A percentile compares a stretch with the other conserved stretches of the same genome.
Evolutionary conservation across 1,284 basidiomycete genomes (phyloP).

Genomic region (Pterulicium gracile): DNA sequence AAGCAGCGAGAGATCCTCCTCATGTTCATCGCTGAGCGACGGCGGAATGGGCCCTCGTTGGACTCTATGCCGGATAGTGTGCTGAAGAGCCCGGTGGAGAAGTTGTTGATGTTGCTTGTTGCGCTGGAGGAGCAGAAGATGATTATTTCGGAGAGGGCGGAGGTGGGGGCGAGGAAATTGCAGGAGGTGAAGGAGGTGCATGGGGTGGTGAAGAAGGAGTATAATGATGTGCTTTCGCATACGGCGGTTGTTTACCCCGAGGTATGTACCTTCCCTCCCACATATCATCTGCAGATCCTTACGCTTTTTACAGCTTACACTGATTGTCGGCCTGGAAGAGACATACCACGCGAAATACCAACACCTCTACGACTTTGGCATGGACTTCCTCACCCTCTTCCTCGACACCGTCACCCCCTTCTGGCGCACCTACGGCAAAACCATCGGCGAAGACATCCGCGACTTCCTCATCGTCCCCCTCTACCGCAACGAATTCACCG

Average conservation of each 20-base stretch:
- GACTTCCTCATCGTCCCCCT: slow-evolving; percentile 71
- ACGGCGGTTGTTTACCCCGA: slow-evolving; percentile 69
- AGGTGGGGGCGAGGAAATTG: slow-evolving; percentile 36
- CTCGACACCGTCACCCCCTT: slow-evolving; percentile 65
- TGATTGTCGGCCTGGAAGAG: slow-evolving; percentile 58
- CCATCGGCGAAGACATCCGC: slow-evolving; percentile 63
- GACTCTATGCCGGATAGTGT: slow-evolving; percentile 26
- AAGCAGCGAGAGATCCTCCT: slow-evolving; percentile 47
- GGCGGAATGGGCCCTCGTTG: slow-evolving; percentile 10
- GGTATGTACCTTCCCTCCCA: slow-evolving; percentile 25
- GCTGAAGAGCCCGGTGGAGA: slow-evolving; percentile 41
- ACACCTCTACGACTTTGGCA: slow-evolving; percentile 64
- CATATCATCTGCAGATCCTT: slow-evolving; percentile 4
- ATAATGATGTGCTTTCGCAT: slow-evolving; percentile 53
- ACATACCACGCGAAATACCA: slow-evolving; percentile 67
- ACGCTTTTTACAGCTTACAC: slow-evolving; percentile 38
- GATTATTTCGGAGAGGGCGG: slow-evolving; percentile 28
- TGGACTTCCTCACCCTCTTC: slow-evolving; percentile 61
- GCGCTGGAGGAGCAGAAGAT: slow-evolving; percentile 34
- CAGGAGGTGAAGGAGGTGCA: slow-evolving; percentile 43
- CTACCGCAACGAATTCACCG: slow-evolving; percentile 73
- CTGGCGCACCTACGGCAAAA: slow-evolving; percentile 69
- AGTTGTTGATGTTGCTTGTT: slow-evolving; percentile 35
- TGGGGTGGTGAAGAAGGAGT: slow-evolving; percentile 44
- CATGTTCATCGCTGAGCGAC: slow-evolving; percentile 29